Conservation (phyloP, 805 yeast genomes). For the Nakazawaea anatomiae region DNA sequence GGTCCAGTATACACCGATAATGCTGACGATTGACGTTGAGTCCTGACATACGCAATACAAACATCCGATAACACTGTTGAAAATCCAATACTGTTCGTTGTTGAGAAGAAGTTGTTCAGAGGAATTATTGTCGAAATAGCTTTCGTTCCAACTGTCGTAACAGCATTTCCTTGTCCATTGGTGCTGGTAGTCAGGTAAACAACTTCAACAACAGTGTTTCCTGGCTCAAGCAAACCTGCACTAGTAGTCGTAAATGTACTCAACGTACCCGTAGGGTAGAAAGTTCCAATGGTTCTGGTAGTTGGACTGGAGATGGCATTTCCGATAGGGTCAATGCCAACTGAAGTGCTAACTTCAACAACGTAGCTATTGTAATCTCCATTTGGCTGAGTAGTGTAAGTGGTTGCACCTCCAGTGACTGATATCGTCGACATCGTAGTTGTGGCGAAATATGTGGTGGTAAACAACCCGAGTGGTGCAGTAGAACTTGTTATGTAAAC, state of each 20-base stretch:
- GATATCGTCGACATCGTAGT: too few species aligned
- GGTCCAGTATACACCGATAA: conserved; percentile 1
- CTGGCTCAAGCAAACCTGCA: not conserved
- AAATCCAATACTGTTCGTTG: not conserved
- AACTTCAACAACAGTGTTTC: not conserved
- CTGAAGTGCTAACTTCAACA: not conserved
- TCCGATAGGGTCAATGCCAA: not conserved
- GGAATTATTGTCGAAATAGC: not conserved
- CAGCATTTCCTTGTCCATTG: not conserved
- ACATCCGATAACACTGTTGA: not conserved
- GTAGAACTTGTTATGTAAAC: too few species aligned
- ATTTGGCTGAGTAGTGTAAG: not conserved
- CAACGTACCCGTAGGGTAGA: not conserved
- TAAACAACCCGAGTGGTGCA: too few species aligned
- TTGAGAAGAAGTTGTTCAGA: not conserved
- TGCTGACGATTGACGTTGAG: not conserved
- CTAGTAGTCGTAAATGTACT: not conserved
- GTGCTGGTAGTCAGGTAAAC: not conserved
- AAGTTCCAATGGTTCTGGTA: not conserved
- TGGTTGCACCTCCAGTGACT: not conserved
- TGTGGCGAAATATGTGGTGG: too few species aligned
- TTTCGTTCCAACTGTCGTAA: not conserved
- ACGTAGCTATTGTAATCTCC: not conserved
- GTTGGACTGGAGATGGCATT: not conserved
- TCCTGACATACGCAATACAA: not conserved